These are phyloP conservation scores for Erysimum cheiranthoides DNA, from an alignment of 345 rosid species.

Conservation along the genomic window DNA sequence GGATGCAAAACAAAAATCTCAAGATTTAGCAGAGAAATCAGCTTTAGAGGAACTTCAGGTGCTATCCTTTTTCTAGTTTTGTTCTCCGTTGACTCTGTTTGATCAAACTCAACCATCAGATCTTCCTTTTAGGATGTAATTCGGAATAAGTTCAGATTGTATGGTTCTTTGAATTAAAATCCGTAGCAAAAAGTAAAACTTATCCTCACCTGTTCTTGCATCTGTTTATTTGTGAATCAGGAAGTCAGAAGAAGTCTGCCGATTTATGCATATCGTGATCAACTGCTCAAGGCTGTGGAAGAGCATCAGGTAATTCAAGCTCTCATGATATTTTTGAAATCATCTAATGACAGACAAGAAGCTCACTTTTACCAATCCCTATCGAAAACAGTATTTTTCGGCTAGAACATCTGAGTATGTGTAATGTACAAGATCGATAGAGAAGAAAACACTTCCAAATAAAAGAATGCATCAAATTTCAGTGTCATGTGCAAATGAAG, in stretches of 20 bases:
- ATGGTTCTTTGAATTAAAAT: constrained; percentile 15
- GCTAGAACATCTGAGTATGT: constrained; percentile 7
- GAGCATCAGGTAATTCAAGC: constrained; percentile 68
- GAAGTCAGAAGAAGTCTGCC: constrained; percentile 89
- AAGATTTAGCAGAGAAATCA: constrained; percentile 59
- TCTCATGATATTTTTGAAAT: constrained; percentile 3
- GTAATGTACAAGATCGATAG: constrained; percentile 19
- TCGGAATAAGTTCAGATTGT: constrained; percentile 3
- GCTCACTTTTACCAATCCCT: constrained; percentile 7
- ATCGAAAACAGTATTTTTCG: not conserved
- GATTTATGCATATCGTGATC: constrained; percentile 80
- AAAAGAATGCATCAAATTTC: constrained; percentile 23
- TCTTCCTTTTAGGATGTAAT: constrained; percentile 15
- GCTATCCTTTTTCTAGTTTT: constrained; percentile 15
- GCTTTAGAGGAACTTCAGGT: constrained; percentile 91
- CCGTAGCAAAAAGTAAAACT: constrained; percentile 14
- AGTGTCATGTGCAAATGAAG: constrained; percentile 15
- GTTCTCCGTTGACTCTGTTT: constrained; percentile 6
- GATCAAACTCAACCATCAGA: constrained; percentile 23
- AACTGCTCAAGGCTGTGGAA: constrained; percentile 75
- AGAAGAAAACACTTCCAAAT: not conserved
- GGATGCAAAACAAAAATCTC: constrained; percentile 49
- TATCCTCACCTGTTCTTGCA: constrained; percentile 3
- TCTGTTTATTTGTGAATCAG: constrained; percentile 49
- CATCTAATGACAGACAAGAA: constrained; percentile 15